Evolutionary conservation across 2,329 filamentous ascomycete genomes (phyloP).

Genomic region (Fusarium guadeloupense): DNA sequence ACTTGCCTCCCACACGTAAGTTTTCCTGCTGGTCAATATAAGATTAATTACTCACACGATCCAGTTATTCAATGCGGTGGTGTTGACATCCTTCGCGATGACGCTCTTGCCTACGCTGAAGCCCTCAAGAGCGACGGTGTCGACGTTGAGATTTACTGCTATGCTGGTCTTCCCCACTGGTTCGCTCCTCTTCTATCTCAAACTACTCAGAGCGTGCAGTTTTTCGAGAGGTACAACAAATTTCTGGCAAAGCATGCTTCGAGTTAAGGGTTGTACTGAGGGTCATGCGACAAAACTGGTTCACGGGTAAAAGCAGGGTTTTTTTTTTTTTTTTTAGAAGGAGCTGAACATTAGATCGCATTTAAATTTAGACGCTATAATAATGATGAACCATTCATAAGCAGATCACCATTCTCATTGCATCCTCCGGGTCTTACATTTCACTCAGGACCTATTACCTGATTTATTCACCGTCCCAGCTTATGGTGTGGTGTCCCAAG

Average conservation of each 20-base stretch:
- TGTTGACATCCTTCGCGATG: conserved; percentile 33
- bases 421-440: no score
- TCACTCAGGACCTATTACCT: no score
- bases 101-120: conserved; percentile 33
- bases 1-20: conserved; percentile 34
- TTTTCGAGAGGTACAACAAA: conserved; percentile 11
- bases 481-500: no score
- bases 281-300: no score
- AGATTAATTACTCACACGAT: fast-evolving
- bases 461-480: no score
- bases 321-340: no score
- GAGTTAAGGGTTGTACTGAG: no score
- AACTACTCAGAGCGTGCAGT: not conserved
- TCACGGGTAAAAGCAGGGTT: no score
- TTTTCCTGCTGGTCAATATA: fast-evolving
- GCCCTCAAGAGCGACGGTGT: conserved; percentile 21
- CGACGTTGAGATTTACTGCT: conserved; percentile 24
- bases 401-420: no score
- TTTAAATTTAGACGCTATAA: no score
- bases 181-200: conserved; percentile 17
- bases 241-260: conserved; percentile 1
- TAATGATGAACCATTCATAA: no score
- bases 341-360: no score
- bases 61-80: conserved; percentile 36
- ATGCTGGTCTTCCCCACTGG: conserved; percentile 39